Base-by-base conservation (phyloP, 805 yeast genomes). In the Kazachstania taianensis region DNA sequence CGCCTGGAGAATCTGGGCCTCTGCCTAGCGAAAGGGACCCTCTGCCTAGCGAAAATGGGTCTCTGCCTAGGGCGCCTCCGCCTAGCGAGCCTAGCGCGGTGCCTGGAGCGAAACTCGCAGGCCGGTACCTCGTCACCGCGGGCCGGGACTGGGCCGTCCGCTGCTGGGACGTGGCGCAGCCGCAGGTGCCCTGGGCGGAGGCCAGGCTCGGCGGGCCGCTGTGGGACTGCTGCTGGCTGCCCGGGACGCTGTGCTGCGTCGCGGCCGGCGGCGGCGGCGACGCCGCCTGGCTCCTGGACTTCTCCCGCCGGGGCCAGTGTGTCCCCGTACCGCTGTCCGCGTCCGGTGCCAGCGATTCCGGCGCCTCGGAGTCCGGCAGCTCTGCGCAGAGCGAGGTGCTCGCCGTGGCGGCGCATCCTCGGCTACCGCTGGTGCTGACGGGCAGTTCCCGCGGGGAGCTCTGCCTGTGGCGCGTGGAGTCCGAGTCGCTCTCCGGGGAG, bases 371-470 rank as follows among this genome's bases (percentile, higher is more conserved):
- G 5, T 47, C 48, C 8, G 47, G 41, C 5, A 52, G 46, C 1
- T 39, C 43, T 7, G 44, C 47, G 26, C 44, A 46, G 23, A 59
- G 61, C 2, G 48, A 49, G 38, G 56, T 50, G 4, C 34, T 57
- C 20, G 49, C 51, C 9, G 45, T 48, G 10, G 49, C 50, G 20
- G 55, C 58, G 9, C 56, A 52, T 34, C 62, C 66, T 2, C 52
- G 44, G 18, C 39, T 22, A 15, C 2, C 64, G 60, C 13, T 72
- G 39, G 63, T 85, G 2, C 60, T 84, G 25, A 64, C 79, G 0
- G 96, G 96, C 0, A 84, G 94, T 2, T 77, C 78, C 38, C 78
- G 81, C 53, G 96, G 96, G 1, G 71, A 75, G 70, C 46, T 87
- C 10, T 76, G 76, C 41, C 65, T 85, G 9, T 67, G 43, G 44